Evolutionary conservation across 1,139 yeast species (phyloP).

Genomic region (Candida sp.): DNA sequence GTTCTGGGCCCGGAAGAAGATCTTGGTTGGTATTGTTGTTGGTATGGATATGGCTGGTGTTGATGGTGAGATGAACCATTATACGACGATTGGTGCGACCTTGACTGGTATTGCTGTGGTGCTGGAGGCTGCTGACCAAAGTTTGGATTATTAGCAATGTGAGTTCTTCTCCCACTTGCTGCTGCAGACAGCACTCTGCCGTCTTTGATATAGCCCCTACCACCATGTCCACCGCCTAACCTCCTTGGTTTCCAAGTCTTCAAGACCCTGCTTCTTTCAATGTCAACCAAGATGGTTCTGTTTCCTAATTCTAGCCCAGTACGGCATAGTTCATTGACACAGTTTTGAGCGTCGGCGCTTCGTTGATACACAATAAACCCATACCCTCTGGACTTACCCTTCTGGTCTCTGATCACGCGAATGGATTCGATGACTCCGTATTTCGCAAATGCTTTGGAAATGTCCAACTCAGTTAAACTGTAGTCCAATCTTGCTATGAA

Average conservation of each 20-base stretch:
- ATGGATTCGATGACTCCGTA: slow-evolving; percentile 76
- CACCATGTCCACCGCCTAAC: slow-evolving; percentile 71
- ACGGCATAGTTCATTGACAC: slow-evolving; percentile 64
- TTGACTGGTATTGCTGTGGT: slow-evolving; percentile 1
- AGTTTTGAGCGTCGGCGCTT: slow-evolving; percentile 59
- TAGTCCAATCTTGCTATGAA: slow-evolving; percentile 79
- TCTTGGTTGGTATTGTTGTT: neutral
- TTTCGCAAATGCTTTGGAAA: slow-evolving; percentile 62
- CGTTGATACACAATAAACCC: slow-evolving; percentile 79
- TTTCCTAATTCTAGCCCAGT: slow-evolving; percentile 39
- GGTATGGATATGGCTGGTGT: slow-evolving; percentile 1
- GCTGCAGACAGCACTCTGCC: slow-evolving; percentile 53
- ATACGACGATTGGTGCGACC: neutral
- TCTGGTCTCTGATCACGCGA: slow-evolving; percentile 64
- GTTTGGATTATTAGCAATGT: slow-evolving; percentile 20
- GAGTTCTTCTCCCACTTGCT: slow-evolving; percentile 45
- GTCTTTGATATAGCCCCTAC: slow-evolving; percentile 53
- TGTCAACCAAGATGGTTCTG: slow-evolving; percentile 74
- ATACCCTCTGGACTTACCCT: slow-evolving; percentile 74
- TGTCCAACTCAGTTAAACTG: slow-evolving; percentile 66
- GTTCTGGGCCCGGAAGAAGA: neutral
- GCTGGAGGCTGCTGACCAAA: slow-evolving; percentile 6
- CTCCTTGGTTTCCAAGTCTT: slow-evolving; percentile 84
- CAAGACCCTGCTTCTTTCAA: slow-evolving; percentile 80
- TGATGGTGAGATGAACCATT: neutral